phyloP scores from a whole-genome alignment of 1,139 yeast species.

The Suhomyces taliae region DNA sequence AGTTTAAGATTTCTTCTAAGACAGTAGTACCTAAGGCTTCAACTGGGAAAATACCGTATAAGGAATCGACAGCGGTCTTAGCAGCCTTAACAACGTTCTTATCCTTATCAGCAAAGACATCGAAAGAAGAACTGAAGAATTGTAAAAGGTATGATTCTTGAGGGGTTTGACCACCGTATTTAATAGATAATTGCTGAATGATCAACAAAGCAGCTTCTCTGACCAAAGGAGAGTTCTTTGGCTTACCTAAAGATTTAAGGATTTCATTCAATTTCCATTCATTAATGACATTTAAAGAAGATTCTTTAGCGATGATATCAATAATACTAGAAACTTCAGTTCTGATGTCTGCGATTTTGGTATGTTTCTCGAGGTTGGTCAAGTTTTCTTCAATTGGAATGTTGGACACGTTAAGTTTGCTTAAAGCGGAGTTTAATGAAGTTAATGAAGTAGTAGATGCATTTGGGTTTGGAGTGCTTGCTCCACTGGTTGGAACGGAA shows the following conservation, averaged over 20 bases:
- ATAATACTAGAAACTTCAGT: constrained; percentile 59
- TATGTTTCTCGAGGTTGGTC: constrained; percentile 54
- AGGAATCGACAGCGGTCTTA: constrained; percentile 62
- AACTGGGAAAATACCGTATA: constrained; percentile 69
- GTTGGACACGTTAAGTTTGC: constrained; percentile 54
- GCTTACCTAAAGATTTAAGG: constrained; percentile 62
- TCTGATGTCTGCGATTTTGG: constrained; percentile 65
- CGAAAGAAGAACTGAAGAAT: constrained; percentile 58
- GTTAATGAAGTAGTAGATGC: constrained; percentile 69
- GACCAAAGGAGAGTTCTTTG: constrained; percentile 69
- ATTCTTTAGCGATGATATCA: constrained; percentile 39
- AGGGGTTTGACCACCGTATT: constrained; percentile 66
- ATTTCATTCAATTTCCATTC: constrained; percentile 70
- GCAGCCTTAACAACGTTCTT: constrained; percentile 83
- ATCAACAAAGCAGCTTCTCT: constrained; percentile 75
- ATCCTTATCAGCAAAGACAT: constrained; percentile 80
- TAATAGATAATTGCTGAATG: constrained; percentile 66
- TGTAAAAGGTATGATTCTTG: constrained; percentile 72
- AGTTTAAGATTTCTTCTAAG: constrained; percentile 58
- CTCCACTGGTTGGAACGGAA: constrained; percentile 44
- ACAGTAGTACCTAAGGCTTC: constrained; percentile 77
- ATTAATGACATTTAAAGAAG: constrained; percentile 49
- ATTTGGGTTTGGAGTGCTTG: constrained; percentile 35
- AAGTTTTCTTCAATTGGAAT: constrained; percentile 71
- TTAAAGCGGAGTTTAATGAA: constrained; percentile 68